Base-by-base conservation (phyloP, 305 asterid genomes). In the Ajuga reptans region DNA sequence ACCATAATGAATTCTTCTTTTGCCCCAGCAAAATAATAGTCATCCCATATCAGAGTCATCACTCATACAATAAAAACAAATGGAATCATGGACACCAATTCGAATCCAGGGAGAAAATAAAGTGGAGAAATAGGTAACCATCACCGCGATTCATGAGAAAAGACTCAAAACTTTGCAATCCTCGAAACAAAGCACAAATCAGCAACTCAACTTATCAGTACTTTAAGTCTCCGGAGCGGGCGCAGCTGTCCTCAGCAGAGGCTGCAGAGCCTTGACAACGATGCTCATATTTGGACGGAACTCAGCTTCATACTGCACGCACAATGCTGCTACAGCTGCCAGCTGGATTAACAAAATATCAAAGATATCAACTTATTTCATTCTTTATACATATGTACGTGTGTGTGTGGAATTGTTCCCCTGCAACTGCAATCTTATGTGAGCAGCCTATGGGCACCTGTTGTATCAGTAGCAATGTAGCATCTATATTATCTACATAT, bases 271-370 rank as follows among this genome's bases (percentile, higher is more conserved):
- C 84, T 87, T 85, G 10, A 87, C 95, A 36, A 87, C 95, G 56
- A 87, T 87, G 82, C 87, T 85, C 91, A 87, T 87, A 64, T 87
- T 87, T 42, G 95, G 91, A 42, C 91, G 89, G 77, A 87, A 87
- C 80, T 87, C 95, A 16, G 95, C 82, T 71, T 85, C 95, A 57
- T 87, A 87, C 73, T 87, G 95, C 72, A 87, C 91, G 45, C 95
- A 87, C 74, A 87, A 71, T 55, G 95, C 95, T 66, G 95, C 91
- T 68, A 87, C 91, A 6, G 91, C 91, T 34, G 91, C 95, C 79
- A 87, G 55, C 95, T 87, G 85, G 42, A 61, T 45, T 21, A 55
- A 66, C 71, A 65, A 76, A 74, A 74, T 17, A 73, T 46, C 34
- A 56, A 68, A 41, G 21, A 42, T 3, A 43, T 34, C 34, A 10